Percentiles rank a stretch among this genome's conserved stretches.
These are phyloP conservation scores for Amanita fuliginea DNA, from an alignment of 768 basidiomycete genomes.

Conservation along the genomic window DNA sequence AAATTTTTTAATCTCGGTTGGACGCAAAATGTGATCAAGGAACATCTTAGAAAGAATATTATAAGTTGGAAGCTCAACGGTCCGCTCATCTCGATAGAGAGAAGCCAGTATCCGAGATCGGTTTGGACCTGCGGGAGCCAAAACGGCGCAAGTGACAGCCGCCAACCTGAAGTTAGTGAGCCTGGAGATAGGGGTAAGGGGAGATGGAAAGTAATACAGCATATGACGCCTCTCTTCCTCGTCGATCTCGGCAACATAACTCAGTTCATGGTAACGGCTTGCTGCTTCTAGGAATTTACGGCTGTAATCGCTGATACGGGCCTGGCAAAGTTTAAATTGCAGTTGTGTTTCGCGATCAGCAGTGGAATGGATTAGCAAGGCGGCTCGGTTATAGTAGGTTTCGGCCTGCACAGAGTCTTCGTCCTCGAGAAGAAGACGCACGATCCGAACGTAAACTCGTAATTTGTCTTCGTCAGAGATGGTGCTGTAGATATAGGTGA, in stretches of 20 bases:
- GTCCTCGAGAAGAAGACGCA: conserved; percentile 88
- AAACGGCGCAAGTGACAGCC: conserved; percentile 91
- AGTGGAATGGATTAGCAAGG: conserved; percentile 74
- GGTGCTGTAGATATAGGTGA: conserved; percentile 25
- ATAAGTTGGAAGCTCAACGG: conserved; percentile 65
- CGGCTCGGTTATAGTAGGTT: conserved; percentile 94
- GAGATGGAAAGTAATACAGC: conserved; percentile 45
- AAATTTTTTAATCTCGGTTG: conserved; percentile 83
- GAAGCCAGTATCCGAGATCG: conserved; percentile 89
- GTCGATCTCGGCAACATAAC: conserved; percentile 83
- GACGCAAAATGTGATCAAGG: conserved; percentile 90
- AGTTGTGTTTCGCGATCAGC: conserved; percentile 71
- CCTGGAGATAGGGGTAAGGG: not conserved
- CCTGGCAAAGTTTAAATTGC: conserved; percentile 87
- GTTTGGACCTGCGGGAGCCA: conserved; percentile 95
- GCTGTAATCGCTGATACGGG: conserved; percentile 85
- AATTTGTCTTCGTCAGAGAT: conserved; percentile 81
- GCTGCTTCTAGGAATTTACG: conserved; percentile 94
- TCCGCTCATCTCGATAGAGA: conserved; percentile 89
- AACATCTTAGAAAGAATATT: conserved; percentile 98
- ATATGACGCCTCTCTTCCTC: conserved; percentile 88
- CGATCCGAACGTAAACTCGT: conserved; percentile 85
- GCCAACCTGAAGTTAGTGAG: conserved; percentile 23
- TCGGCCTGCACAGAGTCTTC: conserved; percentile 98
- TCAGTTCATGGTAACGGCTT: conserved; percentile 87